phyloP scores from a whole-genome alignment of 1,284 basidiomycete genomes.

The Entoloma clypeatum region DNA sequence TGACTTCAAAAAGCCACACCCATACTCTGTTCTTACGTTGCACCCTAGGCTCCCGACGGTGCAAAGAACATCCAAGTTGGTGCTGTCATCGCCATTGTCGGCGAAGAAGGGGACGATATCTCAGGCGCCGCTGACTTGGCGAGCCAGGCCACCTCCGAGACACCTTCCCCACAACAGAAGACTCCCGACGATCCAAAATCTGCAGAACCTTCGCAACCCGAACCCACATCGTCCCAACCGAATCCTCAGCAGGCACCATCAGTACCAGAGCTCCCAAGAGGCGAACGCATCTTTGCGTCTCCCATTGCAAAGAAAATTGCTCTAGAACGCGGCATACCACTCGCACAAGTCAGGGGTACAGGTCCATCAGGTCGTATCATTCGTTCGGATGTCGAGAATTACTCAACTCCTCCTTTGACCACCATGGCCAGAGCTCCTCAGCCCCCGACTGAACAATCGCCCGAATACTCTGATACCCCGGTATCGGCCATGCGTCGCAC shows the following conservation, averaged over 20 bases:
- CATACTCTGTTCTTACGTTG: conserved; percentile 1
- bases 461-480: conserved; percentile 89
- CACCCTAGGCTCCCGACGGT: conserved; percentile 69
- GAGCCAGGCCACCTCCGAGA: conserved; percentile 47
- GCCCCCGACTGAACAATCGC: conserved; percentile 41
- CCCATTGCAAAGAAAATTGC: conserved; percentile 98
- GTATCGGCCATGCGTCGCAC: conserved; percentile 92
- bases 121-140: conserved; percentile 79
- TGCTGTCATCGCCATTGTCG: conserved; percentile 84
- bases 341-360: conserved; percentile 89
- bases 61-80: conserved; percentile 87
- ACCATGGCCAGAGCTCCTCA: conserved; percentile 40
- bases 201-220: conserved; percentile 31
- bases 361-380: conserved; percentile 94
- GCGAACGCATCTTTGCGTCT: conserved; percentile 88
- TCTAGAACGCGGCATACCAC: conserved; percentile 89
- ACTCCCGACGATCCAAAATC: conserved; percentile 22
- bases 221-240: conserved; percentile 37
- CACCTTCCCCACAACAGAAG: conserved; percentile 39
- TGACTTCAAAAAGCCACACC: background rate
- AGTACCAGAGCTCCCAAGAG: conserved; percentile 56
- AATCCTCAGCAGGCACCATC: conserved; percentile 29
- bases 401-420: conserved; percentile 54
- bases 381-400: conserved; percentile 92
- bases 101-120: conserved; percentile 92